Base-by-base conservation (phyloP, 1,139 yeast species). In the Suhomyces terraborum region DNA sequence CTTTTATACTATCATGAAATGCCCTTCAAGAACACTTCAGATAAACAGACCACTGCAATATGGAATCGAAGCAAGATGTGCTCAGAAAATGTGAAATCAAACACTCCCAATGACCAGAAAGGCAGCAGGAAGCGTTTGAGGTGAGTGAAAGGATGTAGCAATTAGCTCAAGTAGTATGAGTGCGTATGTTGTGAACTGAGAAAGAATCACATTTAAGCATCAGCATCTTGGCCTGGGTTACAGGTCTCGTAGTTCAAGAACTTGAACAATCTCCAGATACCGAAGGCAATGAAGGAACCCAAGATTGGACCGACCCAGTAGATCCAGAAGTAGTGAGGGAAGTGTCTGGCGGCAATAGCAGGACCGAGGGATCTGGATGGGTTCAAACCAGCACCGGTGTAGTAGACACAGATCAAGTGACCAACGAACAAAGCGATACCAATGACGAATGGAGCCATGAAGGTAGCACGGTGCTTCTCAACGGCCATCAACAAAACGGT, bases 331-430 rank as follows among this genome's bases (percentile, higher is more conserved):
- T 88, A 88, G 56, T 61, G 64, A 31, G 95, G 95, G 82, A 88
- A 88, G 26, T 77, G 70, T 45, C 66, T 69, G 43, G 77, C 76
- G 44, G 91, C 95, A 46, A 87, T 73, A 61, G 83, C 77, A 41
- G 96, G 95, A 58, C 96, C 96, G 48, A 88, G 79, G 23, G 88
- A 72, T 72, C 96, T 82, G 36, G 96, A 96, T 42, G 96, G 96
- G 75, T 88, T 88, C 59, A 87, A 73, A 60, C 96, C 95, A 32
- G 95, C 95, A 62, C 96, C 96, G 41, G 96, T 85, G 71, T 80
- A 85, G 77, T 77, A 86, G 46, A 88, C 87, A 61, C 86, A 78
- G 52, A 86, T 75, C 74, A 88, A 79, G 62, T 88, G 96, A 32
- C 86, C 95, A 56, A 88, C 69, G 70, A 88, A 84, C 53, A 88